phyloP scores from a whole-genome alignment of 805 yeast species.

The Huiozyma naganishii region DNA sequence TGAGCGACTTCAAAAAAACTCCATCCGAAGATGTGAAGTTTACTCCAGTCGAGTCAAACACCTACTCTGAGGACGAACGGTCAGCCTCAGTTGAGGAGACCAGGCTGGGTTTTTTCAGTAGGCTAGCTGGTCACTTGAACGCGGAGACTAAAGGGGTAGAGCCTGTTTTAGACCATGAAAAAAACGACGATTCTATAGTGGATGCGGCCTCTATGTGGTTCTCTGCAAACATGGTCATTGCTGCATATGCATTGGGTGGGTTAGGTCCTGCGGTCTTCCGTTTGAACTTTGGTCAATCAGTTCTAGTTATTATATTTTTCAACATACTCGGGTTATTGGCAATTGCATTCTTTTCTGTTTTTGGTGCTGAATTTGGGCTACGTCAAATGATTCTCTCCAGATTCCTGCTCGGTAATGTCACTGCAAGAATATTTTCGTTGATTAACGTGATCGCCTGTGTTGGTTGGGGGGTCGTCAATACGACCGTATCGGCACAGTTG shows the following conservation, averaged over 20 bases:
- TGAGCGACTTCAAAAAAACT: constrained; percentile 5
- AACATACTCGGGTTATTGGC: constrained; percentile 52
- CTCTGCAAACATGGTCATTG: constrained; percentile 80
- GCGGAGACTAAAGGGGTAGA: constrained; percentile 72
- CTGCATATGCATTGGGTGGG: constrained; percentile 71
- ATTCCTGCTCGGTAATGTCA: constrained; percentile 63
- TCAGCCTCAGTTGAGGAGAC: constrained; percentile 8
- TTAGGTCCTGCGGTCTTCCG: constrained; percentile 54
- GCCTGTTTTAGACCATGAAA: constrained; percentile 66
- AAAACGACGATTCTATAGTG: constrained; percentile 52
- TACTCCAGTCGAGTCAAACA: constrained; percentile 1
- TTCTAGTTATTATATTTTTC: constrained; percentile 10
- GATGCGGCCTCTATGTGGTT: constrained; percentile 83
- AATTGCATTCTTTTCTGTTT: constrained; percentile 72
- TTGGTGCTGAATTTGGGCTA: constrained; percentile 77
- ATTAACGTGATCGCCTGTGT: constrained; percentile 77
- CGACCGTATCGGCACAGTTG: constrained; percentile 79
- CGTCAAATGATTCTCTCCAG: constrained; percentile 80
- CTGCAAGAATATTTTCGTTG: constrained; percentile 66
- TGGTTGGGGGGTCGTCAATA: constrained; percentile 93
- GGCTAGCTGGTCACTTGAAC: constrained; percentile 19
- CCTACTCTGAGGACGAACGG: constrained; percentile 3
- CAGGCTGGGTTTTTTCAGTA: constrained; percentile 12
- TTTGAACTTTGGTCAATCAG: constrained; percentile 31
- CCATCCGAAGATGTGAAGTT: constrained; percentile 4